These are phyloP conservation scores for Cymbidium sinense DNA, from an alignment of 106 monocot genomes.

Conservation along the genomic window DNA sequence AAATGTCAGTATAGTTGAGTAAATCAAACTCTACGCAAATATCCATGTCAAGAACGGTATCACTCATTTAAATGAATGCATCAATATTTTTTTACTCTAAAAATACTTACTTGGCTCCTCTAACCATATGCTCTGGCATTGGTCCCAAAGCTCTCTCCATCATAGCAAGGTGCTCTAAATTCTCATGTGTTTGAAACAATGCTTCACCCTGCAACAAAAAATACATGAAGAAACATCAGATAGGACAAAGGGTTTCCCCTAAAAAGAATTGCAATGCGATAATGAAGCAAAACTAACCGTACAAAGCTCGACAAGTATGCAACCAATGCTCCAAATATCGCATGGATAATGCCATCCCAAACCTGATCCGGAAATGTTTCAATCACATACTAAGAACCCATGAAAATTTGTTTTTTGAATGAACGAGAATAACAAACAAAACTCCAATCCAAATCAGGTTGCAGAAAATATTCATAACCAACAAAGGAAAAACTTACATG, in stretches of 20 bases:
- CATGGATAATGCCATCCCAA: slow-evolving; percentile 94
- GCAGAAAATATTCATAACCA: not conserved
- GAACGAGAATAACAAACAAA: not conserved
- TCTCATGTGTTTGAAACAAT: slow-evolving; percentile 94
- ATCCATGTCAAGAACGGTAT: not conserved
- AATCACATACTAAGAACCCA: not conserved
- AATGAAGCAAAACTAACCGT: slow-evolving; percentile 42
- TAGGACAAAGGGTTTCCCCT: not conserved
- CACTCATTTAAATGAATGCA: not conserved
- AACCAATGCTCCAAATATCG: slow-evolving; percentile 93
- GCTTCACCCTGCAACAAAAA: slow-evolving; percentile 64
- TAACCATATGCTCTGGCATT: slow-evolving; percentile 68
- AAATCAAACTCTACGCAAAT: not conserved
- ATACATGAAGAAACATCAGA: not conserved
- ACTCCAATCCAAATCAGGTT: not conserved
- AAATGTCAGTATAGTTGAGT: not conserved
- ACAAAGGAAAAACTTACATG: not conserved
- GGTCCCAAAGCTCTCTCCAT: slow-evolving; percentile 97
- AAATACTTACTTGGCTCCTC: slow-evolving; percentile 47
- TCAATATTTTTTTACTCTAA: not conserved
- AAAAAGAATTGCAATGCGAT: not conserved
- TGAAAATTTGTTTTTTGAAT: not conserved
- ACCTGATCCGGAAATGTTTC: slow-evolving; percentile 28
- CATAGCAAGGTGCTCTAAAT: slow-evolving; percentile 95
- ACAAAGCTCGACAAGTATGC: slow-evolving; percentile 85